A percentile compares a stretch with the other conserved stretches of the same genome.
Conservation (phyloP, 78 protist species). For the slime mould (Dictyostelium discoideum) region dicty_2.7 NC_007091.3:5044501-5045000, state of each 20-base stretch:
- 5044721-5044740: constrained; percentile 94
- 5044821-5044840: constrained; percentile 80
- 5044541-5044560: not conserved
- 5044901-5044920: constrained; percentile 90
- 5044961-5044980: not conserved
- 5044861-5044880: constrained; percentile 94
- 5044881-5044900: constrained; percentile 93
- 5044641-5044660: constrained; percentile 76
- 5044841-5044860: constrained; percentile 93
- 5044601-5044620: not conserved
- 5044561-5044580: not conserved
- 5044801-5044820: constrained; percentile 90
- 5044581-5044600: not conserved
- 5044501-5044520: not conserved
- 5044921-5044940: constrained; percentile 92
- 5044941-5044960: too few species aligned
- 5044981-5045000: too few species aligned
- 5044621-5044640: constrained; percentile 45
- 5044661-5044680: constrained; percentile 87
- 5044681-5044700: constrained; percentile 89
- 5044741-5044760: constrained; percentile 96
- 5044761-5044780: constrained; percentile 98
- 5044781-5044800: constrained; percentile 92
- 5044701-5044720: constrained; percentile 95
- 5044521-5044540: not conserved